Conservation (phyloP, 73 alveolate species). For the Uronychia setigera region DNA sequence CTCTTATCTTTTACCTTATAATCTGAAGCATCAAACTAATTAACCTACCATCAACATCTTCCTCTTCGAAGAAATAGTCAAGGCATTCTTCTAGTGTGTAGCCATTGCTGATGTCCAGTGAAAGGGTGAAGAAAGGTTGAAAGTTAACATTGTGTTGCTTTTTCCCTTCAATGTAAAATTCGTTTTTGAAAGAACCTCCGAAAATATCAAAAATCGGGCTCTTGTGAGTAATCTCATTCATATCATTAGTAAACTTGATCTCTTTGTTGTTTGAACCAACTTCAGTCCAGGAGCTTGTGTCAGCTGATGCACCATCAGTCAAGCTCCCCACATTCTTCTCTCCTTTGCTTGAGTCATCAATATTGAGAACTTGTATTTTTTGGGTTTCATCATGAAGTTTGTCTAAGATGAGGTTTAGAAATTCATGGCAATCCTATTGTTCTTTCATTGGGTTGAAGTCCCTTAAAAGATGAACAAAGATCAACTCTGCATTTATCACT, state of each 20-base stretch:
- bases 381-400: constrained; percentile 35
- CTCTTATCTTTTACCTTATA: constrained; percentile 40
- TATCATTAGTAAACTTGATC: constrained; percentile 8
- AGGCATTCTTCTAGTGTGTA: constrained; percentile 40
- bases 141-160: constrained; percentile 11
- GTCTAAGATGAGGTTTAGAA: constrained; percentile 39
- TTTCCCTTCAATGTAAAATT: constrained; percentile 36
- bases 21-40: neutral
- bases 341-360: neutral
- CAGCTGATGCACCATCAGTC: constrained; percentile 5
- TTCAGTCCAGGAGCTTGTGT: too few relatives aligned
- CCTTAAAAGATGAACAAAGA: constrained; percentile 16
- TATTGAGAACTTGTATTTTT: neutral
- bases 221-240: constrained; percentile 7
- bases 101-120: constrained; percentile 33
- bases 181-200: constrained; percentile 49
- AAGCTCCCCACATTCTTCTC: neutral
- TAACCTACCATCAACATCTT: constrained; percentile 23
- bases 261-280: constrained; percentile 12
- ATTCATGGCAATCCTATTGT: constrained; percentile 63
- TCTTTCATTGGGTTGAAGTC: constrained; percentile 46
- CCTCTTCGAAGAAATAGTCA: constrained; percentile 26
- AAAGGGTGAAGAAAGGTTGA: constrained; percentile 53
- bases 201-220: constrained; percentile 44
- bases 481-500: constrained; percentile 48